Base-by-base conservation (phyloP, 176 grass and related monocot species). In the Elaeis guineensis region DNA sequence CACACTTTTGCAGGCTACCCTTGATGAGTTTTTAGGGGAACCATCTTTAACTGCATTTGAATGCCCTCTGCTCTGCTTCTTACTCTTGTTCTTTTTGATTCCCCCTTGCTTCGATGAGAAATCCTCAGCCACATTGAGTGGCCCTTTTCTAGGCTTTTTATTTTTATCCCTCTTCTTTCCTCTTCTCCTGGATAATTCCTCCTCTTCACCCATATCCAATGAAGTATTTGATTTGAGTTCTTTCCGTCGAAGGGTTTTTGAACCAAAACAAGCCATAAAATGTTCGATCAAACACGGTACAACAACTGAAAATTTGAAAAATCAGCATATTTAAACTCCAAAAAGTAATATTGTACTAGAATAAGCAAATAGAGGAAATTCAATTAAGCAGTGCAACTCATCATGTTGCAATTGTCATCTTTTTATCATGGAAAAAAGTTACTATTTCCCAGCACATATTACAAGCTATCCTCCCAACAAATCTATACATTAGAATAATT, bases 201-300 rank as follows among this genome's bases (percentile, higher is more conserved):
- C 62, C 49, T 73, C 73, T 50, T 59, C 61, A 60, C 23, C 52
- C 25, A 59, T 70, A 62, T 57, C 44, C 2, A 57, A 25, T 19
- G 64, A 57, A 25, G 15, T 20, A 21, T 49, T 72, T 4, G 59
- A 16, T n/a, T 54, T 54, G 51, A 26, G 57, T 63, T 55, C 59
- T 61, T 52, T 62, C 22, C n/a, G 62, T 26, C 39, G 7, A 58
- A 75, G 17, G 58, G 23, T 25, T 54, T 74, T 74, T 5, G 71
- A 75, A 25, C 79, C 79, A 62, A 82, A 50, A 66, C 62, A 76
- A 61, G 64, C 60, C 79, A 77, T 77, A 29, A 69, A 44, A 44
- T 44, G 8, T 44, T 44, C 35, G 11, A 44, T 44, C 35, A 12
- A 44, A 44, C 35, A 44, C 2, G 0, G 35, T 2, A 44, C 35